A percentile compares a stretch with the other conserved stretches of the same genome.
Evolutionary conservation across 2,329 filamentous ascomycete genomes (phyloP).

Genomic region (Epichloe sibirici): DNA sequence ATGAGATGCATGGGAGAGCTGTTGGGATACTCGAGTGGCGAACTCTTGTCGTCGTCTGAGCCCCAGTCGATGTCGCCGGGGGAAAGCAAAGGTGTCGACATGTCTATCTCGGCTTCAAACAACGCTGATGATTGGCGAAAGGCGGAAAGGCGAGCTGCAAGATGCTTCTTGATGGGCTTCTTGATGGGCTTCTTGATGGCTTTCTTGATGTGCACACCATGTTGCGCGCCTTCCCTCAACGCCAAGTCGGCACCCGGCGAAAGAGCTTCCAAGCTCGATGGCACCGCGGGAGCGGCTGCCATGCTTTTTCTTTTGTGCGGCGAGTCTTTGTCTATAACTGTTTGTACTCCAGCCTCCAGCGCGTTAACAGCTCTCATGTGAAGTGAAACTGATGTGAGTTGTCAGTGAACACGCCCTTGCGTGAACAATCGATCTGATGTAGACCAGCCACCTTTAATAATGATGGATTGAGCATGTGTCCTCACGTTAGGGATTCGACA

Average conservation of each 20-base stretch:
- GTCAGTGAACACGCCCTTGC: neutral
- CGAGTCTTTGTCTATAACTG: neutral
- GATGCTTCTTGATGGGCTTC: neutral
- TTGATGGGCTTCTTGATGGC: neutral
- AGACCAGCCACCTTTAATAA: neutral
- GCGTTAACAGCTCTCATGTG: neutral
- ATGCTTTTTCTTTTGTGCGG: neutral
- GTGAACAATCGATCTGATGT: neutral
- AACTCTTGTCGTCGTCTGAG: neutral
- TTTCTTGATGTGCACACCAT: neutral
- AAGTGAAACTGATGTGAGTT: neutral
- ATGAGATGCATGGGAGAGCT: neutral
- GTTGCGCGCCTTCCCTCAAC: conserved; percentile 1
- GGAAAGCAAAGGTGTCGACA: neutral
- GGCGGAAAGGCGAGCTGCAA: neutral
- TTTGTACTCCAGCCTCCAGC: too few relatives aligned
- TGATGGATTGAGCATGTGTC: too few relatives aligned
- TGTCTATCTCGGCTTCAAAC: neutral
- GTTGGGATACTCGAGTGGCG: neutral
- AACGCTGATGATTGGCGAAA: neutral
- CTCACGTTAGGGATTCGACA: too few relatives aligned
- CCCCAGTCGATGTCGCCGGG: conserved; percentile 8
- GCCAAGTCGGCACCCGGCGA: neutral
- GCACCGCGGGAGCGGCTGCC: neutral
- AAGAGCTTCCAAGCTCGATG: neutral